Base-by-base conservation (phyloP, 305 asterid species). In the Nicotiana rustica region DNA sequence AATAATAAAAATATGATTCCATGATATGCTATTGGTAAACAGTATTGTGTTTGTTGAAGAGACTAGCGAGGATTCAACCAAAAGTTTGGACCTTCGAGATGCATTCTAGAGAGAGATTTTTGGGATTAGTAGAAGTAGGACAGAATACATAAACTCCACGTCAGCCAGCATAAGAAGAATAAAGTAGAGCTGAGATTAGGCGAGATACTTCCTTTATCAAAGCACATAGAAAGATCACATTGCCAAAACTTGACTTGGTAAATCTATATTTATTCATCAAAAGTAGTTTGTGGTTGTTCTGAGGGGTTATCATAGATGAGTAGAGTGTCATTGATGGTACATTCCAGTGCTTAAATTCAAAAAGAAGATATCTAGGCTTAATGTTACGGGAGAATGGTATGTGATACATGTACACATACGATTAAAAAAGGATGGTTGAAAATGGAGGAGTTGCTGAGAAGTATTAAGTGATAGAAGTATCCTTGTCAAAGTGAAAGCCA, bases 181-280 rank as follows among this genome's bases (percentile, higher is more conserved):
- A 71, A 47, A 47, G 79, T 47, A 44, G 61, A 12, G 61, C 25
- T 47, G n/a, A 41, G 61, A 71, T 71, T 1, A 71, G 21, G 47
- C 47, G 19, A 71, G 25, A 71, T 47, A 18, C 6, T 71, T 71
- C 38, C 38, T 47, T 41, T 41, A 57, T 21, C 61, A 44, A 21
- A 19, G 79, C 79, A 21, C 60, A 21, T 25, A 47, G 41, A 71
- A 71, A 71, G 60, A 47, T 71, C 78, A 4, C 78, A 71, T 71
- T 71, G 38, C 78, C 19, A 19, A 25, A 52, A 10, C 3, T 12
- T 70, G 36, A 70, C 60, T 19, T 2, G 57, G 15, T 47, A 52
- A 47, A 71, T 14, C 19, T 71, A 31, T 10, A 12, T 13, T 70
- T 47, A 36, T 71, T 71, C 38, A 55, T 13, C 19, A 44, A 71